A percentile compares a stretch with the other conserved stretches of the same genome.
Evolutionary conservation across 2,329 filamentous ascomycete genomes (phyloP).

Genomic region (Neopestalotiopsis sp.): DNA sequence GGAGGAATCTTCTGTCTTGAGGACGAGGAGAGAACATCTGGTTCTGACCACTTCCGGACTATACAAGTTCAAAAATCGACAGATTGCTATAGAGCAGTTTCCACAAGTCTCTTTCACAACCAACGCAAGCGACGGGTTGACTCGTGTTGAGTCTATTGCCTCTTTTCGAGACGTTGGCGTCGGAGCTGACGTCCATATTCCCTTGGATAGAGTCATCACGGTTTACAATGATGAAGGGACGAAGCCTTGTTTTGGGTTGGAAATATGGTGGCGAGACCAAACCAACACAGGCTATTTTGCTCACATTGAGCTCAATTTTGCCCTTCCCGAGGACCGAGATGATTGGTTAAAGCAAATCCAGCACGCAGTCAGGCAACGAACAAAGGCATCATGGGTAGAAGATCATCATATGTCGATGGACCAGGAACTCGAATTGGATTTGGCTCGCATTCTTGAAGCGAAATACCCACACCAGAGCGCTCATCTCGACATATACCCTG

Average conservation of each 20-base stretch:
- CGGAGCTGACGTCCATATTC: constrained; percentile 47
- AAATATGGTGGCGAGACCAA: constrained; percentile 61
- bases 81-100: constrained; percentile 54
- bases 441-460: constrained; percentile 51
- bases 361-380: constrained; percentile 40
- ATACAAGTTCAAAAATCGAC: constrained; percentile 54
- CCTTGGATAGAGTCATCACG: constrained; percentile 56
- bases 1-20: constrained; percentile 54
- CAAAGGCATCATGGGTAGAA: constrained; percentile 34
- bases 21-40: constrained; percentile 55
- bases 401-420: constrained; percentile 43
- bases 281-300: constrained; percentile 51
- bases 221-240: constrained; percentile 58
- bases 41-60: constrained; percentile 58
- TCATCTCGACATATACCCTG: constrained; percentile 55
- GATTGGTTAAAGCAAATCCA: constrained; percentile 56
- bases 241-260: constrained; percentile 56
- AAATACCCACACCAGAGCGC: constrained; percentile 46
- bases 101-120: constrained; percentile 45
- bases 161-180: constrained; percentile 30
- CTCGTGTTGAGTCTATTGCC: constrained; percentile 40
- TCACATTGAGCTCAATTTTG: constrained; percentile 56
- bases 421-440: constrained; percentile 50
- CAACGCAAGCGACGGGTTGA: constrained; percentile 37
- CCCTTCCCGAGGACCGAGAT: constrained; percentile 53